Evolutionary conservation across 768 basidiomycete genomes (phyloP), one percentile per base, ranked within the genome.

Genomic region (Pleurotus citrinopileatus): DNA sequence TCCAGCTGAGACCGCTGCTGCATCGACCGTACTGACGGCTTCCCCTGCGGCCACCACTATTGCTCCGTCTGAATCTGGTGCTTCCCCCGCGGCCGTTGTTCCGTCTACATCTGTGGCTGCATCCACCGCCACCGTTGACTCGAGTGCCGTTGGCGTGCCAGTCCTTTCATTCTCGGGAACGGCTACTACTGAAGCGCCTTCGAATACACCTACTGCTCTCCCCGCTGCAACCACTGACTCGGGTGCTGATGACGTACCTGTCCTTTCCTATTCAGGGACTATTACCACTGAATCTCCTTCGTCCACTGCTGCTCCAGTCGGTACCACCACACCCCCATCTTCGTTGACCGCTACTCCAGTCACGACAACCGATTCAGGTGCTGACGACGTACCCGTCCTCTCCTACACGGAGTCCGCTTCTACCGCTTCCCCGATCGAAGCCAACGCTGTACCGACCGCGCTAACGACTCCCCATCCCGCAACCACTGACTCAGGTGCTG

Each of bases 301-400:
- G 32, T 34, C 32, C 32, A 34, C 32, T 10, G 10, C 32, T n/a
- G 12, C 38, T 15, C 17, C 38, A n/a, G 38, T 12, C n/a, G n/a
- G n/a, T n/a, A n/a, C n/a, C n/a, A n/a, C n/a, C 7, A 13, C 17
- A 40, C 17, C 38, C 38, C 19, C 38, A 5, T 20, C 13, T 36
- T 32, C 28, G 29, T n/a, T 17, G 26, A 9, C 34, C 15, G 47
- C 34, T 8, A 37, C 32, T 19, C 29, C 47, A 5, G 19, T 29
- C 19, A 34, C 34, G 17, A 15, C 22, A 6, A 27, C 43, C 12
- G 8, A 23, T 27, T n/a, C 47, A 13, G 47, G 27, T 34, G 47
- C 47, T 22, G 47, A 50, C 22, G 47, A 50, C 22, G 28, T 32
- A 6, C 47, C 48, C 3, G 48, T 50, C 7, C 48, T 50, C 19